Evolutionary conservation across 495 filamentous ascomycete species (phyloP), one percentile per base, ranked within the genome.

Genomic region (Clavariopsis aquatica): DNA sequence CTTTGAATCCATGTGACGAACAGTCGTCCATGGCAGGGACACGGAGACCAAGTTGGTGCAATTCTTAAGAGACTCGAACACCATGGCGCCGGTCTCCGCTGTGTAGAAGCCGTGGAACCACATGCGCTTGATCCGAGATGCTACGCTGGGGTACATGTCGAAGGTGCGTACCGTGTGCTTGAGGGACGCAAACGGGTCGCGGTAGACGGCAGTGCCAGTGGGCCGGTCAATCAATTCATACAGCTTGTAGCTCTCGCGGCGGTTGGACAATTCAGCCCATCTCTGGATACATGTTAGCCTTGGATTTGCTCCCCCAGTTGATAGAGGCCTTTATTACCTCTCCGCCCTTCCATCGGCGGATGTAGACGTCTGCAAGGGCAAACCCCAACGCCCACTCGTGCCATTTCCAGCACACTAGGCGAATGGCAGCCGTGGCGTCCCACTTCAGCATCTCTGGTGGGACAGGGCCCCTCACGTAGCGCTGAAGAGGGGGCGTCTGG

Each of bases 101-200:
- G 72, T 74, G 65, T 83, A 78, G 59, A 82, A 82, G 15, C 82
- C 82, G 45, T 82, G 77, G 68, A 84, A 81, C 81, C 82, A 84
- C 54, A 84, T 68, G 15, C 79, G 75, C 24, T 78, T 81, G 45
- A 83, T 79, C 52, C 80, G 78, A 0, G 61, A 57, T 0, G 81
- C 81, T 6, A 82, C 69, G 8, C 70, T 53, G 0, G 82, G 78
- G 57, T 73, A 77, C 29, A 70, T 63, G 23, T 59, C 52, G 58
- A 84, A 78, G 0, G 83, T 74, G 10, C 71, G 60, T n/a, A 76
- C 73, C 3, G 82, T 83, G 27, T 74, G 71, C 58, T 75, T 75
- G 41, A 84, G 71, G 3, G 78, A 79, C 13, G 66, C 62, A 71
- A 78, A 83, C 9, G 82, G 82, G 69, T 84, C 78, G 26, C 78